Percentiles rank a stretch among this genome's conserved stretches.
Conservation (phyloP, 1,284 basidiomycete genomes). For the Trichosporon ovoides region DNA sequence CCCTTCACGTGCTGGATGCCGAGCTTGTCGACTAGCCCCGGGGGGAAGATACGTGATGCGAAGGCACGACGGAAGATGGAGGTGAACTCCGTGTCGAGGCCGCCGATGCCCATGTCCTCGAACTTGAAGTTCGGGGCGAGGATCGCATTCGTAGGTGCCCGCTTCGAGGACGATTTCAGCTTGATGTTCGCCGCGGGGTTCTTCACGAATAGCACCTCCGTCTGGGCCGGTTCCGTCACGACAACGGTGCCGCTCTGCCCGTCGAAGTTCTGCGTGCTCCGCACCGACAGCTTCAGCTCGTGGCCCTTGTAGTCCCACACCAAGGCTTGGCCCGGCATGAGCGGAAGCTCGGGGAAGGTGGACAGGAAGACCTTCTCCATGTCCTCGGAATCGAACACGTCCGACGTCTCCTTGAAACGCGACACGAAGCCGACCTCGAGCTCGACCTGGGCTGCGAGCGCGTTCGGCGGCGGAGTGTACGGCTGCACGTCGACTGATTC, state of each 20-base stretch:
- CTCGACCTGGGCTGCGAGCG: slow-evolving; percentile 71
- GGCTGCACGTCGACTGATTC: slow-evolving; percentile 68
- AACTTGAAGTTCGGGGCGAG: slow-evolving; percentile 99
- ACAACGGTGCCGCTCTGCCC: slow-evolving; percentile 57
- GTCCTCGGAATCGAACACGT: slow-evolving; percentile 77
- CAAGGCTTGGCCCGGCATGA: slow-evolving; percentile 62
- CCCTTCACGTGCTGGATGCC: slow-evolving; percentile 99
- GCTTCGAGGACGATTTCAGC: slow-evolving; percentile 86
- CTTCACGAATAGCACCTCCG: slow-evolving; percentile 84
- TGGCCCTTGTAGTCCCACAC: slow-evolving; percentile 90
- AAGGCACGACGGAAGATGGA: slow-evolving; percentile 99
- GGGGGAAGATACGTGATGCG: slow-evolving; percentile 95
- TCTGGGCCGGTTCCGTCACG: slow-evolving; percentile 82
- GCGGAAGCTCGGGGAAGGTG: slow-evolving; percentile 61
- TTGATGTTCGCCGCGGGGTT: slow-evolving; percentile 74
- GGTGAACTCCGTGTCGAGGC: slow-evolving; percentile 89
- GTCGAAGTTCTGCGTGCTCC: slow-evolving; percentile 57
- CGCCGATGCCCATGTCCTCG: slow-evolving; percentile 99
- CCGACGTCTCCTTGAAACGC: slow-evolving; percentile 60
- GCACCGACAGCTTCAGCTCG: slow-evolving; percentile 69
- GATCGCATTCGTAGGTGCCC: slow-evolving; percentile 88
- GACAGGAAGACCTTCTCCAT: slow-evolving; percentile 71
- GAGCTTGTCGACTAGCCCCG: slow-evolving; percentile 91
- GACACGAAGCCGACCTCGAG: slow-evolving; percentile 71
- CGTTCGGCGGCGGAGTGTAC: slow-evolving; percentile 58